Evolutionary conservation across 192 early-diverging fungal species (phyloP), one percentile per base, ranked within the genome.

Genomic region (Entomortierella chlamydospora): DNA sequence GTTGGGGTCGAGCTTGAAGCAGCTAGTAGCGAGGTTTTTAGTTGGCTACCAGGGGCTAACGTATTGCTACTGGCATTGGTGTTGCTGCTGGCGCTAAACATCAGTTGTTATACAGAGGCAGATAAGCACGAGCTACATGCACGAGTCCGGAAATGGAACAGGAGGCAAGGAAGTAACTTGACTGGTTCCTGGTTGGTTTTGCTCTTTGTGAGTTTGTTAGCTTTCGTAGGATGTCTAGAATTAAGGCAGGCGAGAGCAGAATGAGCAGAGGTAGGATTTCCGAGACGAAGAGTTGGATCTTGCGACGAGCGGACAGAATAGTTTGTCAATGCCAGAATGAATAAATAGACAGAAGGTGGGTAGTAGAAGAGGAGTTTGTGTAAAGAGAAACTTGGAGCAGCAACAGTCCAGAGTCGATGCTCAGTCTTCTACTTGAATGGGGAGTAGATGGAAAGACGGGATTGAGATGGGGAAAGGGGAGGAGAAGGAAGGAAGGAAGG

Each of bases 31-130:
- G 61, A 31, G 49, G 43, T 51, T 25, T 3, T 51, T 2, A 34
- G 22, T n/a, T 10, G 12, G 17, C 3, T 51, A 9, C 20, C 23
- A 23, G 37, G 15, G 11, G 8, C 43, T 28, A 13, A 18, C 2
- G 12, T 50, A 23, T 18, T 62, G 63, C n/a, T 54, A 52, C 11
- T 57, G 29, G 45, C 52, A 31, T 57, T 45, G 28, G n/a, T 64
- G 23, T 54, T 66, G 39, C 34, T 66, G 42, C 30, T 68, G 28
- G 17, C 20, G 30, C 42, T 28, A 25, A 42, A 45, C 41, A 45
- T 68, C 18, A 22, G 52, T 37, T 23, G 17, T 39, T 66, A 17
- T 22, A 25, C 13, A 17, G 64, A 10, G 20, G 43, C 30, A 20
- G 15, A 26, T 1, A 29, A 33, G 33, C 18, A 51, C 15, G 23